phyloP scores from a whole-genome alignment of 208 protist genomes.

The Trypanosoma congolense region DNA sequence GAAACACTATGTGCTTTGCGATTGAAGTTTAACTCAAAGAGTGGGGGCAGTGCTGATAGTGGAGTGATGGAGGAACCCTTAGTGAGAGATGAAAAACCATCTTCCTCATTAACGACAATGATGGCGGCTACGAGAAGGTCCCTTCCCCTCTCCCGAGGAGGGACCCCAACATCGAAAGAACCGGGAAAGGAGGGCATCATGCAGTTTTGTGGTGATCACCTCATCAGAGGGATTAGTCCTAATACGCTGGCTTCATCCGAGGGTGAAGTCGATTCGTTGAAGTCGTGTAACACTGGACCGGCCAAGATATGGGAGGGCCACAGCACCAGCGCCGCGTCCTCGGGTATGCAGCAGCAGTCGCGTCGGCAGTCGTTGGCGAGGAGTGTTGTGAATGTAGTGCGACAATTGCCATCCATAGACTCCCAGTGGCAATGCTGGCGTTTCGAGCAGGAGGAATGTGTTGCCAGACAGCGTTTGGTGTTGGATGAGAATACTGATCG shows the following conservation, averaged over 20 bases:
- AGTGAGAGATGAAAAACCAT: too few relatives aligned
- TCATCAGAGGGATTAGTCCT: neutral
- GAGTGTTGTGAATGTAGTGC: neutral
- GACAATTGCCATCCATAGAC: neutral
- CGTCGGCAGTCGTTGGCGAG: neutral
- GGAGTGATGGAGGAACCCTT: constrained; percentile 11
- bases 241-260: constrained; percentile 22
- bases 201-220: neutral
- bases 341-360: neutral
- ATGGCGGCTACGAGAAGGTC: too few relatives aligned
- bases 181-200: neutral
- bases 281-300: neutral
- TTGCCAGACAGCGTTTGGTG: constrained; percentile 7
- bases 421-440: constrained; percentile 3
- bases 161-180: neutral
- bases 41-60: constrained; percentile 3
- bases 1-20: constrained; percentile 22
- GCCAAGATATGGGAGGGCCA: neutral
- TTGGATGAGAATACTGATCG: constrained; percentile 15
- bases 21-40: constrained; percentile 13
- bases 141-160: neutral
- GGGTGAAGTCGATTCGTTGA: constrained; percentile 3
- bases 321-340: neutral
- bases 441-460: constrained; percentile 8
- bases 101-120: too few relatives aligned